A percentile compares a stretch with the other conserved stretches of the same genome.
Evolutionary conservation across 352 stramenopile species (phyloP).

Genomic region (Phytophthora pluvialis): DNA sequence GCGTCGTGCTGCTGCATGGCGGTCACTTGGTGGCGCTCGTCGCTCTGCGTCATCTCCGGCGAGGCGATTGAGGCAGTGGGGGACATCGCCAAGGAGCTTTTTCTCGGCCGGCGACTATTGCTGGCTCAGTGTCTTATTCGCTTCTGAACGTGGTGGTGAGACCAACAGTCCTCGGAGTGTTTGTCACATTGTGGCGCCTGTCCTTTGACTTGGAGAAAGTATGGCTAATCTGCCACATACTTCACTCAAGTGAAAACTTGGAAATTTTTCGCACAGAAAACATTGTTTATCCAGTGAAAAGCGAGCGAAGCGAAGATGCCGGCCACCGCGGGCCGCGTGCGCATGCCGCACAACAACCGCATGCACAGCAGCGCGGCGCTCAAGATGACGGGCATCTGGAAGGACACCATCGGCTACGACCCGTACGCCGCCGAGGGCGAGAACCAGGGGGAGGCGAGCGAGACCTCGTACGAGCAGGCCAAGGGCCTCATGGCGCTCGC

Average conservation of each 20-base stretch:
- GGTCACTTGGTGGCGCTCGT: slow-evolving; percentile 16
- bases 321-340: slow-evolving; percentile 85
- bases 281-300: neutral
- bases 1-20: slow-evolving; percentile 2
- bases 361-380: slow-evolving; percentile 94
- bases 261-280: slow-evolving; percentile 9
- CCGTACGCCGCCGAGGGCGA: slow-evolving; percentile 88
- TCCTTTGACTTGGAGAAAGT: slow-evolving; percentile 12
- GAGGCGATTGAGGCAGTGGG: slow-evolving; percentile 39
- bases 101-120: neutral
- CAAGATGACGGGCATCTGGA: slow-evolving; percentile 97
- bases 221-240: neutral
- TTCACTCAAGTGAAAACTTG: neutral
- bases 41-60: slow-evolving; percentile 30
- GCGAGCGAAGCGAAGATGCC: slow-evolving; percentile 62
- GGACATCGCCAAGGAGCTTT: slow-evolving; percentile 22
- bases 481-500: slow-evolving; percentile 94
- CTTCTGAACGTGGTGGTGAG: slow-evolving; percentile 2
- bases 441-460: slow-evolving; percentile 57
- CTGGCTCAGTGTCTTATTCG: slow-evolving; percentile 19
- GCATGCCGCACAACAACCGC: slow-evolving; percentile 98
- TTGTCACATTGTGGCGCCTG: slow-evolving; percentile 28
- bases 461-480: slow-evolving; percentile 88
- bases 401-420: slow-evolving; percentile 97
- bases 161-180: neutral